Evolutionary conservation across 805 yeast species (phyloP), one percentile per base, ranked within the genome.

Genomic region (Ogataea minuta): DNA sequence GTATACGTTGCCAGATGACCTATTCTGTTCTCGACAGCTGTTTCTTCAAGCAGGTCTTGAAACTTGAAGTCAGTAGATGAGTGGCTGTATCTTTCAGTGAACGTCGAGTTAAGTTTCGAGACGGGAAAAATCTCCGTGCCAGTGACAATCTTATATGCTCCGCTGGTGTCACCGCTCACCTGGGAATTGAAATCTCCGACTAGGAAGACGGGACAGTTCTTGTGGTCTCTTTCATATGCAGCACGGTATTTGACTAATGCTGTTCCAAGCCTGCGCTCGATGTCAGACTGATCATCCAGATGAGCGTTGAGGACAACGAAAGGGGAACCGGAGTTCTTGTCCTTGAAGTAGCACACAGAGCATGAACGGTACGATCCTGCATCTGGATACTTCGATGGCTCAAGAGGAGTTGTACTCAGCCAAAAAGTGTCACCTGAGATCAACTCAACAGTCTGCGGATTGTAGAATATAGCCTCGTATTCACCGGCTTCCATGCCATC

Each of bases 101-200:
- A 64, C 0, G 48, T 49, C 1, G 46, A 11, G 34, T 60, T 49
- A n/a, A 57, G 37, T 6, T 17, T 7, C 13, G 23, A 12, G 5
- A 11, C 17, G 4, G 47, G 23, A 25, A 32, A 36, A 4, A 39
- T 41, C 23, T 23, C 12, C 1, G 38, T 48, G 3, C 63, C 59
- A 3, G 66, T 59, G 9, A 58, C 50, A 7, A 59, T 48, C 4
- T 50, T 29, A 44, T 67, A 60, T 19, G 64, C 70, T 19, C 54
- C 57, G 37, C 58, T 62, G 0, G 67, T 65, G 8, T 56, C 63
- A 12, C 70, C 73, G n/a, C 56, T 46, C 1, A 72, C 68, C 36
- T 66, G 62, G 25, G 79, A 69, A 50, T 79, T 79, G 60, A 79
- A 73, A 52, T 77, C 83, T 3, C 84, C 84, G 11, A 68, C 59